phyloP scores from a whole-genome alignment of 2,329 filamentous ascomycete species.

The Escovopsis sp. region DNA sequence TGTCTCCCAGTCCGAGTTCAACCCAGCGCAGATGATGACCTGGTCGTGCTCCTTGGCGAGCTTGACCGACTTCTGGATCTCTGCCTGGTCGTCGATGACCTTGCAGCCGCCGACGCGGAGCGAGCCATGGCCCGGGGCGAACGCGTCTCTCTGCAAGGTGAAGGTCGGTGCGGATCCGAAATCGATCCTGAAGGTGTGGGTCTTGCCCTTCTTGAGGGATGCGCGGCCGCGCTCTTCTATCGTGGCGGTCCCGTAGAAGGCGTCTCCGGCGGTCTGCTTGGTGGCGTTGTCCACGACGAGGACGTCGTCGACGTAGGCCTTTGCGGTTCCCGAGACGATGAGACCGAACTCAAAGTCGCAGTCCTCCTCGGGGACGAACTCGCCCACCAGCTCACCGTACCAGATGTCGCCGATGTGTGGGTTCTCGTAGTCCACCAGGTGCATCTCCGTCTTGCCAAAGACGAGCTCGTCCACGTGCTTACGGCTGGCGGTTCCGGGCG shows the following conservation, averaged over 20 bases:
- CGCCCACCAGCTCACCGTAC: conserved; percentile 48
- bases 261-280: conserved; percentile 45
- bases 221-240: conserved; percentile 46
- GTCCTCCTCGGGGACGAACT: conserved; percentile 44
- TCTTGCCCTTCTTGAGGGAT: conserved; percentile 41
- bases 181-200: conserved; percentile 44
- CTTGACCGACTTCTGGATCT: conserved; percentile 51
- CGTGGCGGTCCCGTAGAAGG: conserved; percentile 51
- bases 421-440: conserved; percentile 36
- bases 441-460: conserved; percentile 33
- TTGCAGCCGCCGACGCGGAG: conserved; percentile 48
- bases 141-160: conserved; percentile 34
- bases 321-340: conserved; percentile 51
- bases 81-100: conserved; percentile 39
- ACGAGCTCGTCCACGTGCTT: conserved; percentile 35
- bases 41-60: conserved; percentile 59
- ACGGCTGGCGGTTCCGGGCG: conserved; percentile 31
- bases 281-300: conserved; percentile 52
- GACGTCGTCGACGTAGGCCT: conserved; percentile 46
- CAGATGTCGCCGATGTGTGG: conserved; percentile 38
- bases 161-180: conserved; percentile 45
- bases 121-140: conserved; percentile 42
- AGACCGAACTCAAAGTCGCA: conserved; percentile 51
- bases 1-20: conserved; percentile 71
- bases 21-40: conserved; percentile 62